phyloP scores from a whole-genome alignment of 805 yeast genomes.

The Candida tammaniensis region DNA sequence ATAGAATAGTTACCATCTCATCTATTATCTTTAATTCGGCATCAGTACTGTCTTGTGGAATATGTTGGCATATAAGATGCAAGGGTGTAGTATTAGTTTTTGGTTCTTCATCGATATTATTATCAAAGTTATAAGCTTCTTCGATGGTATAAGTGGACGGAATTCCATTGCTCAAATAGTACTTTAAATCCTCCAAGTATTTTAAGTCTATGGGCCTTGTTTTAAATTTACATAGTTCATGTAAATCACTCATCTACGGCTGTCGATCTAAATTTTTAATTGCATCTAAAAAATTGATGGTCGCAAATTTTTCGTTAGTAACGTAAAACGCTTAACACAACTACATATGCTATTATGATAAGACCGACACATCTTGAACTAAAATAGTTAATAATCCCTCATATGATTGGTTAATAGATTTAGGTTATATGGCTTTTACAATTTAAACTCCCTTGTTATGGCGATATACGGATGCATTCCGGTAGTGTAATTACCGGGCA shows the following conservation, averaged over 20 bases:
- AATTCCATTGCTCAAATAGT: slow-evolving; percentile 57
- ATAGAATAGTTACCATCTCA: slow-evolving; percentile 60
- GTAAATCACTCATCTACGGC: slow-evolving; percentile 82
- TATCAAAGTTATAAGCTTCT: slow-evolving; percentile 61
- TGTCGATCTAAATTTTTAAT: too few species aligned
- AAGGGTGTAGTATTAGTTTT: slow-evolving; percentile 76
- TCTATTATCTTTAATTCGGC: slow-evolving; percentile 44
- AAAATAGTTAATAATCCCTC: too few species aligned
- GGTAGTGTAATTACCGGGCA: too few species aligned
- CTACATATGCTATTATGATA: too few species aligned
- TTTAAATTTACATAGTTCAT: slow-evolving; percentile 54
- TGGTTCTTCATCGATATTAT: slow-evolving; percentile 36
- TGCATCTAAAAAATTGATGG: too few species aligned
- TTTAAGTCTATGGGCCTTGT: slow-evolving; percentile 49
- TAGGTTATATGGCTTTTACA: too few species aligned
- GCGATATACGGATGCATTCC: too few species aligned
- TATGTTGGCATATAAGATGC: slow-evolving; percentile 60
- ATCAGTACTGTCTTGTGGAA: slow-evolving; percentile 44
- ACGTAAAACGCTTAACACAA: too few species aligned
- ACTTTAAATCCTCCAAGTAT: slow-evolving; percentile 45
- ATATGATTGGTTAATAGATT: too few species aligned
- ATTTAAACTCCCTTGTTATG: too few species aligned
- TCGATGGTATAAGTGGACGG: slow-evolving; percentile 83
- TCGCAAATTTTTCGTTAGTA: too few species aligned
- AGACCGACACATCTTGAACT: too few species aligned